Conservation (phyloP, 208 protist species). For the Porcisia hertigi region DNA sequence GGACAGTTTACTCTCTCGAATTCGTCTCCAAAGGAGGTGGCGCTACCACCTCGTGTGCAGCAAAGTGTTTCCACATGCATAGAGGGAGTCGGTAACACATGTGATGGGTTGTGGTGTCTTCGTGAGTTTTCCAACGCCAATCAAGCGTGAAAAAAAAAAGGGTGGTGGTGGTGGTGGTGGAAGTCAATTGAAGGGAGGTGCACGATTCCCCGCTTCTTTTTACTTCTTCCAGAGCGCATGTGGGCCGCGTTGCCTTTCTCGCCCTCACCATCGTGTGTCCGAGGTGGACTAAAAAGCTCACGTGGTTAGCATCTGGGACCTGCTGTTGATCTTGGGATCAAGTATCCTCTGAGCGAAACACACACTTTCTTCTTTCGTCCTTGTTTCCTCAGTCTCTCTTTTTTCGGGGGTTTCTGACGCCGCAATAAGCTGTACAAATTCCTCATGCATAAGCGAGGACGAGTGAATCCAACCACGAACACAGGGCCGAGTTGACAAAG, state of each 20-base stretch:
- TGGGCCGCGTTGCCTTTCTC: neutral
- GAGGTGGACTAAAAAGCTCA: neutral
- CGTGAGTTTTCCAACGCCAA: neutral
- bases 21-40: neutral
- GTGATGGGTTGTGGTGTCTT: neutral
- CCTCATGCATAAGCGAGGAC: conserved; percentile 11
- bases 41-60: neutral
- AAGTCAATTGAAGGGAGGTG: neutral
- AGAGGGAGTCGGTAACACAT: neutral
- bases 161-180: too few relatives aligned
- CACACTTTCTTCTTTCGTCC: neutral
- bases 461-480: conserved; percentile 8
- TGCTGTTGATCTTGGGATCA: neutral
- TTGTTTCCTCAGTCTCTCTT: conserved; percentile 3
- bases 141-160: neutral
- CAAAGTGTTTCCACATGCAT: neutral
- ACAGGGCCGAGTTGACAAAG: conserved; percentile 7
- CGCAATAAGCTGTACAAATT: neutral
- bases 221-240: neutral
- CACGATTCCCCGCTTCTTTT: neutral
- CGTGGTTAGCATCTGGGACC: neutral
- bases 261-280: neutral
- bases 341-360: neutral
- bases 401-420: neutral
- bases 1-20: neutral